Evolutionary conservation across 176 grass and related monocot genomes (phyloP).

Genomic region (Rhipidocladum racemiflorum): DNA sequence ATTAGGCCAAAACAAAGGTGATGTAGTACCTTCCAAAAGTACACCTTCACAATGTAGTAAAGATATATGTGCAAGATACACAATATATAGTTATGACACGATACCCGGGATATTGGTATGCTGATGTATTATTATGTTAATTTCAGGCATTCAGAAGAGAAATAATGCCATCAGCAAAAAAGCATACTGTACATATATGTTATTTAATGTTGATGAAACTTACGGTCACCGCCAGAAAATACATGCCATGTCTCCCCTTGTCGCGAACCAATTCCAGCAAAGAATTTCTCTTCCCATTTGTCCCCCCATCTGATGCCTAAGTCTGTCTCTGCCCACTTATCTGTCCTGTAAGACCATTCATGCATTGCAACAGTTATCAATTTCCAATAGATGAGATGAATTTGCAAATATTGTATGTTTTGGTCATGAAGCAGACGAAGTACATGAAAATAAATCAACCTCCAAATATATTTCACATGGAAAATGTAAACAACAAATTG

Average conservation of each 20-base stretch:
- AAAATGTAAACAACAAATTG: not conserved
- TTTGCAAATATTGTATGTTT: not conserved
- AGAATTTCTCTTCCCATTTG: constrained; percentile 98
- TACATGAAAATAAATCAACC: not conserved
- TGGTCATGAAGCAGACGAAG: not conserved
- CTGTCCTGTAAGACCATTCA: constrained; percentile 79
- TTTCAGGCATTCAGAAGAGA: not conserved
- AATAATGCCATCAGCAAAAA: not conserved
- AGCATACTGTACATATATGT: not conserved
- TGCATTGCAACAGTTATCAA: constrained; percentile 44
- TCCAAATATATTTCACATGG: not conserved
- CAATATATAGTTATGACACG: not conserved
- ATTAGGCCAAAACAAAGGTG: not conserved
- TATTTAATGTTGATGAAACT: constrained; percentile 33
- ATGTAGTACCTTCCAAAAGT: not conserved
- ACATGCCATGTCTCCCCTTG: constrained; percentile 99
- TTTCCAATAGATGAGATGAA: not conserved
- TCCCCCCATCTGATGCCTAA: constrained; percentile 95
- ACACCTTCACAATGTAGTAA: not conserved
- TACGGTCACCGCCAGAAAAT: constrained; percentile 71
- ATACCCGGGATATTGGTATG: not conserved
- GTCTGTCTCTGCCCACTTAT: constrained; percentile 97
- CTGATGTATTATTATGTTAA: not conserved
- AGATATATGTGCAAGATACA: not conserved
- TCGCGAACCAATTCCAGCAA: constrained; percentile 89